Conservation (phyloP, 345 rosid genomes). For the Populus euphratica region DNA sequence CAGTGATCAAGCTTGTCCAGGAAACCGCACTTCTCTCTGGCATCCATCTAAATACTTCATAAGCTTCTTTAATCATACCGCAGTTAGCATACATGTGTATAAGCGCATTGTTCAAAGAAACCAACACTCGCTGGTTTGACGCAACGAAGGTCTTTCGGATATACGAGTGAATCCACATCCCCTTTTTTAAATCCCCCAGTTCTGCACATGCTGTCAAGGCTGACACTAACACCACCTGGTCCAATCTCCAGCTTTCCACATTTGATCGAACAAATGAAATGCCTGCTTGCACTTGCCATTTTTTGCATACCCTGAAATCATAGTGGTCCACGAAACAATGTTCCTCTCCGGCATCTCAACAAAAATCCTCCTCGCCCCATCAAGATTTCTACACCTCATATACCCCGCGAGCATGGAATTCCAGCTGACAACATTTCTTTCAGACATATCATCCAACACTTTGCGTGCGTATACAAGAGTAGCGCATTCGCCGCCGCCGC, state of each 20-base stretch:
- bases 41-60: slow-evolving; percentile 32
- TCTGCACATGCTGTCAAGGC: slow-evolving; percentile 45
- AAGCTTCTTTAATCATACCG: slow-evolving; percentile 39
- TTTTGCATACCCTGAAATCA: slow-evolving; percentile 35
- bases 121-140: slow-evolving; percentile 14
- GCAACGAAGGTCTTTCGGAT: slow-evolving; percentile 13
- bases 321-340: slow-evolving; percentile 41
- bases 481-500: not conserved
- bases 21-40: slow-evolving; percentile 28
- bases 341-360: slow-evolving; percentile 38
- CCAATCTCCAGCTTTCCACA: slow-evolving; percentile 33
- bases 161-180: slow-evolving; percentile 39
- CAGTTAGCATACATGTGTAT: slow-evolving; percentile 51
- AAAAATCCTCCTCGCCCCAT: slow-evolving; percentile 26
- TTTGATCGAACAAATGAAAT: slow-evolving; percentile 29
- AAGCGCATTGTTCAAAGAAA: slow-evolving; percentile 39
- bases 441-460: slow-evolving; percentile 42
- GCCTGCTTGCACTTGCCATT: slow-evolving; percentile 37
- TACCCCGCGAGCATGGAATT: slow-evolving; percentile 38
- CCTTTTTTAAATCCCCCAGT: slow-evolving; percentile 33
- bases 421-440: slow-evolving; percentile 35
- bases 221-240: slow-evolving; percentile 35
- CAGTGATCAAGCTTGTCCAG: slow-evolving; percentile 43
- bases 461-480: slow-evolving; percentile 23
- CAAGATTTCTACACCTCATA: slow-evolving; percentile 29